Conservation (phyloP, 139 green algal genomes). For the Auxenochlorella protothecoides region DNA sequence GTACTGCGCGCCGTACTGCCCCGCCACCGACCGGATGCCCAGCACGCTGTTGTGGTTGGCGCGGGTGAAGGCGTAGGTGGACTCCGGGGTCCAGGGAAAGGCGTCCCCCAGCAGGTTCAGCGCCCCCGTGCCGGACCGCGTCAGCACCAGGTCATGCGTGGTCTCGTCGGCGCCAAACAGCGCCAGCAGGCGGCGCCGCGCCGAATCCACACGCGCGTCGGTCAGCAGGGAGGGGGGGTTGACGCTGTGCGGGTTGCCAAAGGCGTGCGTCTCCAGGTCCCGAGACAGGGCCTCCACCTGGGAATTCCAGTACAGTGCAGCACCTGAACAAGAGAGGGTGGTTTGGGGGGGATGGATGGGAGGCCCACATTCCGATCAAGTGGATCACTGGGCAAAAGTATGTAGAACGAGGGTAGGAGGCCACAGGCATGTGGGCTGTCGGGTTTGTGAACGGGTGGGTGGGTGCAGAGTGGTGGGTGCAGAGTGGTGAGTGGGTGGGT, state of each 20-base stretch:
- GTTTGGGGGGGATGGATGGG: no score
- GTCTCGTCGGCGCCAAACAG: conserved; percentile 39
- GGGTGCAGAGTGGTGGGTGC: no score
- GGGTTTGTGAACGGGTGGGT: no score
- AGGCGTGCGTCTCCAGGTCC: conserved; percentile 40
- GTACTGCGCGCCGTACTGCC: conserved; percentile 23
- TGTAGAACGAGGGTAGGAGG: neutral
- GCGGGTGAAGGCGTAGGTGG: conserved; percentile 37
- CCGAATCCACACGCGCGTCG: conserved; percentile 25
- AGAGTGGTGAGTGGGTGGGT: no score
- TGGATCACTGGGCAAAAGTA: neutral
- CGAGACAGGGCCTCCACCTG: neutral
- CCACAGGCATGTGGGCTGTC: no score
- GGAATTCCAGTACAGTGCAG: conserved; percentile 9
- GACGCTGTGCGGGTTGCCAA: conserved; percentile 61
- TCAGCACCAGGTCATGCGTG: conserved; percentile 57
- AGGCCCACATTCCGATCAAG: neutral
- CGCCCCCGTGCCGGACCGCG: conserved; percentile 43
- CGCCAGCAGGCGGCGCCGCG: conserved; percentile 17
- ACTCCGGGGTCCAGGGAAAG: conserved; percentile 46
- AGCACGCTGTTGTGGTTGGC: conserved; percentile 77
- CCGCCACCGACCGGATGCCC: conserved; percentile 58
- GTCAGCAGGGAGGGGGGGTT: conserved; percentile 52
- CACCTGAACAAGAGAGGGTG: neutral
- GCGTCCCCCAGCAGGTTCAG: conserved; percentile 61